Percentiles rank a stretch among this genome's conserved stretches.
phyloP scores from a whole-genome alignment of 441 rosid species.

The Mallotus japonicus region DNA sequence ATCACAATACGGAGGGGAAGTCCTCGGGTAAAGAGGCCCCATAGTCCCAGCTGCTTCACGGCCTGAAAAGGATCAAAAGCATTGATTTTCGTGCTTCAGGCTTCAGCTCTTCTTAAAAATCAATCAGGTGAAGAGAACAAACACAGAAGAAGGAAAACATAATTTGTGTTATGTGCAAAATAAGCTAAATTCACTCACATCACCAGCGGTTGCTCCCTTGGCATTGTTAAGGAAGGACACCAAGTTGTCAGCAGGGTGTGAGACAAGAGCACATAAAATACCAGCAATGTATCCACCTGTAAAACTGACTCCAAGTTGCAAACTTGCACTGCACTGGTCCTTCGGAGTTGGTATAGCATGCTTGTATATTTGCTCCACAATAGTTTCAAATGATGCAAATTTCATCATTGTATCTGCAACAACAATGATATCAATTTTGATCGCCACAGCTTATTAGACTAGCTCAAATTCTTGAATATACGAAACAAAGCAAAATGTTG shows the following conservation, averaged over 20 bases:
- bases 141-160: not conserved
- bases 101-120: not conserved
- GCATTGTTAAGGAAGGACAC: constrained; percentile 98
- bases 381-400: constrained; percentile 92
- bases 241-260: constrained; percentile 96
- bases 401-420: constrained; percentile 96
- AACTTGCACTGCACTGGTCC: constrained; percentile 70
- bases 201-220: constrained; percentile 80
- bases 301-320: constrained; percentile 96
- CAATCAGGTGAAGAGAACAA: not conserved
- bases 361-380: constrained; percentile 89
- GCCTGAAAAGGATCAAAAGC: constrained; percentile 66
- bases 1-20: constrained; percentile 97
- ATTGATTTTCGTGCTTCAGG: not conserved
- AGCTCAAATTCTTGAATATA: no score
- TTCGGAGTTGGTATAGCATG: constrained; percentile 81
- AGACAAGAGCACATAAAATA: constrained; percentile 73
- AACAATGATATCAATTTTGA: not conserved
- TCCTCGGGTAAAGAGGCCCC: constrained; percentile 94
- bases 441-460: not conserved
- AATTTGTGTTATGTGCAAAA: no score
- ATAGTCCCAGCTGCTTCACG: constrained; percentile 71
- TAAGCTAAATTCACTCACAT: constrained; percentile 47
- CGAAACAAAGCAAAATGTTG: constrained; percentile 1
- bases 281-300: constrained; percentile 95